phyloP scores from a whole-genome alignment of 1,284 basidiomycete species.

The Fomitopsis pinicola region DNA sequence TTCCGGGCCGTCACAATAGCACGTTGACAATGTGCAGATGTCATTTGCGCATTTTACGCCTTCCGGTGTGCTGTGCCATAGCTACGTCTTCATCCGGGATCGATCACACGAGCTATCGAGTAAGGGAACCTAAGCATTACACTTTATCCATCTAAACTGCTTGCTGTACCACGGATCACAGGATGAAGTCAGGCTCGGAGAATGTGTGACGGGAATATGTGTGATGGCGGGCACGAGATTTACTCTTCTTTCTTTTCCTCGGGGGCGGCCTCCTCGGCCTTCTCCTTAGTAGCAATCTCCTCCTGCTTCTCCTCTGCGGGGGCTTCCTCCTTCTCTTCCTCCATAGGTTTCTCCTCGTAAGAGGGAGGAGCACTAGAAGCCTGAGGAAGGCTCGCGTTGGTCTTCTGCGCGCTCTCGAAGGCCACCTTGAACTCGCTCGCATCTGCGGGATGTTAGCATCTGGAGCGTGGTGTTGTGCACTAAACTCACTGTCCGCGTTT shows the following conservation, averaged over 20 bases:
- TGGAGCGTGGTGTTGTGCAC: constrained; percentile 5
- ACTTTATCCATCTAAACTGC: constrained; percentile 2
- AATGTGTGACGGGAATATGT: constrained; percentile 1
- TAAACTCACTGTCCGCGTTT: constrained; percentile 88
- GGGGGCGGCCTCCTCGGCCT: constrained; percentile 18
- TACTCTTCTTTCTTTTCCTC: constrained; percentile 27
- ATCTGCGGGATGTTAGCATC: constrained; percentile 45
- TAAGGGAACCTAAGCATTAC: neutral
- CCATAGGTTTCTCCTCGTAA: constrained; percentile 22
- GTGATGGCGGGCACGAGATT: constrained; percentile 11
- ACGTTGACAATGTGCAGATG: too few relatives aligned
- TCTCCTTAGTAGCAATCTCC: constrained; percentile 15
- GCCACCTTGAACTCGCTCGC: constrained; percentile 83
- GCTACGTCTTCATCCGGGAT: neutral
- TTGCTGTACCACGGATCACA: neutral
- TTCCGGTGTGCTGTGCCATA: neutral
- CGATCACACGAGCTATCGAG: neutral
- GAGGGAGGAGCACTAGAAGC: constrained; percentile 21
- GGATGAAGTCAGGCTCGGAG: neutral
- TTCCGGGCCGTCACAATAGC: neutral
- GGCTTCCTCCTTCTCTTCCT: constrained; percentile 19
- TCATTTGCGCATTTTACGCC: too few relatives aligned
- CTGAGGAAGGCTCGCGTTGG: constrained; percentile 47
- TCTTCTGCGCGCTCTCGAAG: constrained; percentile 82
- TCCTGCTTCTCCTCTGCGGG: constrained; percentile 12